Percentiles rank a stretch among this genome's conserved stretches.
Conservation (phyloP, 2,329 filamentous ascomycete species). For the Aspergillus phoenicis region DNA sequence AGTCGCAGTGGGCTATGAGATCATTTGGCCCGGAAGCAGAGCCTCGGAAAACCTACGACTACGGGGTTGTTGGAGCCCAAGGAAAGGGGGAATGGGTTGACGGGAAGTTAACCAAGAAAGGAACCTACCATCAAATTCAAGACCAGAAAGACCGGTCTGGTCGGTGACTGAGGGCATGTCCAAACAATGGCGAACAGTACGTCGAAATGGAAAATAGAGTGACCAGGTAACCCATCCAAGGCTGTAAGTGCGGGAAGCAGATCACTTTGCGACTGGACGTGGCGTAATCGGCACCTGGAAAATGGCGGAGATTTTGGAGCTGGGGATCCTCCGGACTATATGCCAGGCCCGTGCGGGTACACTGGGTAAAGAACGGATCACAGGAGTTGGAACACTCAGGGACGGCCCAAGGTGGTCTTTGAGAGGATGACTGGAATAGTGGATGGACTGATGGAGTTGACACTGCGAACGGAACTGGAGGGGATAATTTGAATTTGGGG, state of each 20-base stretch:
- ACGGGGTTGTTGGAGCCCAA: constrained; percentile 16
- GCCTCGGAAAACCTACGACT: constrained; percentile 22
- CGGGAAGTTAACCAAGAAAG: constrained; percentile 11
- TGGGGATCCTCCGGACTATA: constrained; percentile 1
- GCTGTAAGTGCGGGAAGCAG: constrained; percentile 45
- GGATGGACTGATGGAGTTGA: neutral
- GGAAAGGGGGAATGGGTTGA: constrained; percentile 12
- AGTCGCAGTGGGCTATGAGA: constrained; percentile 24
- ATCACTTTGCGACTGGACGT: neutral
- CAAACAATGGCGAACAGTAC: neutral
- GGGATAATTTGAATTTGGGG: neutral
- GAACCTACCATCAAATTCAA: constrained; percentile 35
- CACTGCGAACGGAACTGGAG: neutral
- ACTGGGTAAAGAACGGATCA: neutral
- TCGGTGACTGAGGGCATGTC: constrained; percentile 37
- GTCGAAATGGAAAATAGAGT: neutral
- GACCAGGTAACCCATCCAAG: constrained; percentile 48
- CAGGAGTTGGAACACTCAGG: neutral
- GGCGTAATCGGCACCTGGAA: neutral
- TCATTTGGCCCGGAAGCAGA: constrained; percentile 22
- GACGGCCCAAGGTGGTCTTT: neutral
- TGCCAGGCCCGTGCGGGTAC: neutral
- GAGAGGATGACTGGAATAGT: neutral
- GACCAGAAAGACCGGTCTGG: constrained; percentile 23
- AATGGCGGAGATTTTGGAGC: neutral